Percentiles rank a stretch among this genome's conserved stretches.
Conservation (phyloP, 371 early-diverging fungal genomes). For the Syncephalastrum monosporum region DNA sequence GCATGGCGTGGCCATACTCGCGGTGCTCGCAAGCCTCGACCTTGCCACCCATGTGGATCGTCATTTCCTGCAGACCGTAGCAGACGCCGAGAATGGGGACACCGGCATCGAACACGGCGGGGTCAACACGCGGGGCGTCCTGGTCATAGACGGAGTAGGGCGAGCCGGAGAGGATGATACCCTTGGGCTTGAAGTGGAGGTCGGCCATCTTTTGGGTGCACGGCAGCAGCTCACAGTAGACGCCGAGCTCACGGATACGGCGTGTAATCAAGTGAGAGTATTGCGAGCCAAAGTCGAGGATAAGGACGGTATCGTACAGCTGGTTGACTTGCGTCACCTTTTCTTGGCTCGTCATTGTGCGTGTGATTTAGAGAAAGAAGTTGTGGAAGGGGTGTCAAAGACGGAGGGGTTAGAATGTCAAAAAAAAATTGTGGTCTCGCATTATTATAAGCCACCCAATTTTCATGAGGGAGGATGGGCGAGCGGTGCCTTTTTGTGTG, state of each 20-base stretch:
- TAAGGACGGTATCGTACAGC: conserved; percentile 94
- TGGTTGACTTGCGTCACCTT: conserved; percentile 61
- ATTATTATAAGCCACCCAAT: no score
- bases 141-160: conserved; percentile 95
- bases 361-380: no score
- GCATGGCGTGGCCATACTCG: conserved; percentile 92
- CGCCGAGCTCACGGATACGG: conserved; percentile 93
- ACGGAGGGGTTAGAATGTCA: no score
- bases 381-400: no score
- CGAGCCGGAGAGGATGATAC: conserved; percentile 94
- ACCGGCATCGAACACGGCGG: conserved; percentile 83
- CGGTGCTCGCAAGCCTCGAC: conserved; percentile 87
- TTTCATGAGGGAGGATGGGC: no score
- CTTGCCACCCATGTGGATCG: conserved; percentile 84
- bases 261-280: conserved; percentile 97
- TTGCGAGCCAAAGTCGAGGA: conserved; percentile 98
- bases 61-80: conserved; percentile 96
- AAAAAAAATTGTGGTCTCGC: no score
- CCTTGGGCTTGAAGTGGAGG: conserved; percentile 92
- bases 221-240: conserved; percentile 96
- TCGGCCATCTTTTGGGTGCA: conserved; percentile 95
- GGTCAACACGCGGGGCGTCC: conserved; percentile 94
- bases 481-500: no score
- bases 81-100: conserved; percentile 97
- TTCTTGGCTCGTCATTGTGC: conserved; percentile 24